Conservation (phyloP, 768 basidiomycete genomes). For the Candolleomyces aberdarensis region DNA sequence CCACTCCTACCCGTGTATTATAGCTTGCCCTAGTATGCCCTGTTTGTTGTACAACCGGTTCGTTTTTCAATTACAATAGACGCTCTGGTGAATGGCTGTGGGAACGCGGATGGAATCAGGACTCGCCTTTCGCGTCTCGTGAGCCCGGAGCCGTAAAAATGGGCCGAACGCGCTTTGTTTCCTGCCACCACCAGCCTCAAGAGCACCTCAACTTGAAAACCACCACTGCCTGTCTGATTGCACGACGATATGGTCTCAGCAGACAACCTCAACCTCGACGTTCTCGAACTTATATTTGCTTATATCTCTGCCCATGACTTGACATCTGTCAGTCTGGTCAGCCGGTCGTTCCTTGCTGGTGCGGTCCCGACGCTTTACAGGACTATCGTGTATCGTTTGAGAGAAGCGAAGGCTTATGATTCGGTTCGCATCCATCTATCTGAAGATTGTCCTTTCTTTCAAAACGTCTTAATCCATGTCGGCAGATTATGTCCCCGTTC, state of each 20-base stretch:
- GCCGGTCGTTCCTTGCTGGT: constrained; percentile 59
- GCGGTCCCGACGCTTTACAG: constrained; percentile 63
- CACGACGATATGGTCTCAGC: constrained; percentile 58
- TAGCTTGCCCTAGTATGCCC: no score
- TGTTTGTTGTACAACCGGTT: no score
- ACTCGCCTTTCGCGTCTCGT: no score
- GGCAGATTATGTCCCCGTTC: constrained; percentile 58
- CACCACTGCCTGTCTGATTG: background rate
- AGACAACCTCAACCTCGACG: constrained; percentile 69
- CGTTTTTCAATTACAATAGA: no score
- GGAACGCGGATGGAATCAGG: no score
- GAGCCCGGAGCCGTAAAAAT: background rate
- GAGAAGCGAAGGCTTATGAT: constrained; percentile 58
- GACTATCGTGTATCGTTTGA: constrained; percentile 49
- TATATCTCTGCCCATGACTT: constrained; percentile 56
- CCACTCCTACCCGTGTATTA: no score
- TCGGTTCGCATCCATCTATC: constrained; percentile 31
- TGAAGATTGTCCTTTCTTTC: background rate
- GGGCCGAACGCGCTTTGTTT: background rate
- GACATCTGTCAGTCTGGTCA: constrained; percentile 59
- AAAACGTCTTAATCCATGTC: no score
- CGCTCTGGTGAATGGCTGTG: no score
- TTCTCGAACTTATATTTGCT: constrained; percentile 64
- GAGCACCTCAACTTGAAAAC: background rate
- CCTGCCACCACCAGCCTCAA: no score